Base-by-base conservation (phyloP, 495 filamentous ascomycete genomes). In the Melanomma pulvis-pyrius region DNA sequence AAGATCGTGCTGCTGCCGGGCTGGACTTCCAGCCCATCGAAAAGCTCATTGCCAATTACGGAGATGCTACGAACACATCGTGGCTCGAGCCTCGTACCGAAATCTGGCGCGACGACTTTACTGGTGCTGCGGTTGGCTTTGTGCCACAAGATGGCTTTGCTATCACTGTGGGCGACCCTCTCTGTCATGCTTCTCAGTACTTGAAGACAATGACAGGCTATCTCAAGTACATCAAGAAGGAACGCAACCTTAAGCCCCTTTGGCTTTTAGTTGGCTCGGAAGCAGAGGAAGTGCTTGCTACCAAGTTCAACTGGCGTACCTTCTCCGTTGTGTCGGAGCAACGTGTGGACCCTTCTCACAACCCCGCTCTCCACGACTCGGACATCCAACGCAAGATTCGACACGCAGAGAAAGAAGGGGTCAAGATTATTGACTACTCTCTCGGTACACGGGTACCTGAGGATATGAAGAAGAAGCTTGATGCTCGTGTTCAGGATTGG, bases 31-130 rank as follows among this genome's bases (percentile, higher is more conserved):
- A 91, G 51, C 81, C 89, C 5, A 73, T 96, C 24, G 90, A 91
- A 71, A 87, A 93, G 64, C 84, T 94, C 50, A 87, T 94, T 71
- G 90, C 88, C 64, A 96, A 94, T 76, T 96, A 96, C 65, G 92
- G 91, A 52, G 91, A 94, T 74, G 90, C 91, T 17, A 90, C 91
- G 15, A 92, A 93, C 65, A 96, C 91, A 0, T 91, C 90, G 0
- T 96, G 90, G 89, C 84, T 90, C 21, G 92, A 96, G 74, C 87
- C 90, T 6, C 86, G 90, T 15, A 93, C 89, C 73, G 84, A 88
- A 71, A 86, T 94, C 65, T 96, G 89, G 89, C 88, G 91, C 5
- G 88, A 94, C 68, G 78, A 82, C 46, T 74, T 76, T 5, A 93
- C 90, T 0, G 92, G 91, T 48, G 91, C 91, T 6, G 91, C 91